Percentiles rank a stretch among this genome's conserved stretches.
Evolutionary conservation across 2,329 filamentous ascomycete species (phyloP).

Genomic region (Teratosphaeria destructans): DNA sequence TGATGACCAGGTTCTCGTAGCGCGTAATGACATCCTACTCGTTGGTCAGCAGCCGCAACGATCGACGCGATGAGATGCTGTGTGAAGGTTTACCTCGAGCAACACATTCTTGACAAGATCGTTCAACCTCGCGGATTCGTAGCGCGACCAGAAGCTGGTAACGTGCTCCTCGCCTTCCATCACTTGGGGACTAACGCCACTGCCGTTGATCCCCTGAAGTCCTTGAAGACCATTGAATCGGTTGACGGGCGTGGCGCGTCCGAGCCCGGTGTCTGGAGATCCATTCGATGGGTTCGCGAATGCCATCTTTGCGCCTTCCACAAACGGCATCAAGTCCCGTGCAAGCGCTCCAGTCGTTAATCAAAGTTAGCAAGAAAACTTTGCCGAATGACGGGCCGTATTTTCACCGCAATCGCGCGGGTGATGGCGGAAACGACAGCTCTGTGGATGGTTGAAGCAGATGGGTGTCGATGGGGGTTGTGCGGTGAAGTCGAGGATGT

Average conservation of each 20-base stretch:
- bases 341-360: neutral
- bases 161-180: slow-evolving; percentile 3
- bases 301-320: neutral
- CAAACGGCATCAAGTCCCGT: neutral
- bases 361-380: neutral
- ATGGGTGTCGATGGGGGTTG: neutral
- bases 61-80: neutral
- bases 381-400: neutral
- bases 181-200: neutral
- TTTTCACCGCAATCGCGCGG: neutral
- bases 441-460: neutral
- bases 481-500: neutral
- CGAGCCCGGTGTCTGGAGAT: neutral
- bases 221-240: neutral
- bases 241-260: neutral
- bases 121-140: slow-evolving; percentile 20
- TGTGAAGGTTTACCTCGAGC: slow-evolving; percentile 17
- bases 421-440: neutral
- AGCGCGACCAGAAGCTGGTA: slow-evolving; percentile 19
- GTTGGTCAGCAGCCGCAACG: neutral
- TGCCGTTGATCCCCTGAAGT: neutral
- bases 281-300: neutral
- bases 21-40: slow-evolving; percentile 30
- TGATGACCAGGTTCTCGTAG: slow-evolving; percentile 28
- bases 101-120: slow-evolving; percentile 24